Evolutionary conservation across 495 filamentous ascomycete genomes (phyloP).

Genomic region (Stereocaulon alpinum): DNA sequence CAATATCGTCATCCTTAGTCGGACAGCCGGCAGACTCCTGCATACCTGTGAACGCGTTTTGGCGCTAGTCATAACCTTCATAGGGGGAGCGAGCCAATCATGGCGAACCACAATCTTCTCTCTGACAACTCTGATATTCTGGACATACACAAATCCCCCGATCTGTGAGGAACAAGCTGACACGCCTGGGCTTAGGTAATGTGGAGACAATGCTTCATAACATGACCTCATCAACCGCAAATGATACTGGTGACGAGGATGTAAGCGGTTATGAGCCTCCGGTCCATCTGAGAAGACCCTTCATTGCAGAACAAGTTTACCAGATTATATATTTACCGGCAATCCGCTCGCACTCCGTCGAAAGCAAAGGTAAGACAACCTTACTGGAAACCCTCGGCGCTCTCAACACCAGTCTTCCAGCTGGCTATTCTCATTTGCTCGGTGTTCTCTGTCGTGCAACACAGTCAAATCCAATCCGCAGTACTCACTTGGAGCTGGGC

Average conservation of each 20-base stretch:
- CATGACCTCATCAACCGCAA: no score
- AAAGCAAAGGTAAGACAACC: not conserved
- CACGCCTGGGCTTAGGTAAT: no score
- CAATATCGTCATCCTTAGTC: slow-evolving; percentile 32
- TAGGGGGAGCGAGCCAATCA: slow-evolving; percentile 14
- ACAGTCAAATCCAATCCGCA: not conserved
- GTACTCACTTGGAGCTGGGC: not conserved
- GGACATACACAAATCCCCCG: no score
- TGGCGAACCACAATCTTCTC: slow-evolving; percentile 30
- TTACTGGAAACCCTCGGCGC: no score
- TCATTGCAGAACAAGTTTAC: no score
- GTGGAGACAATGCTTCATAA: no score
- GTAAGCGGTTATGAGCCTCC: no score
- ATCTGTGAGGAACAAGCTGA: no score
- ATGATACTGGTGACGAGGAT: no score
- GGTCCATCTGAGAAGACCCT: no score
- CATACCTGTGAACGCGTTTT: slow-evolving; percentile 11
- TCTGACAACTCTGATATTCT: slow-evolving; percentile 19
- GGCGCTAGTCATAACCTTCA: slow-evolving; percentile 11
- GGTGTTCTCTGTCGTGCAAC: not conserved
- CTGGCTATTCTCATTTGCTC: not conserved
- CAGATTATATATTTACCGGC: no score
- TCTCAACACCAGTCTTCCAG: not conserved
- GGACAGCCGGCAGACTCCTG: slow-evolving; percentile 18
- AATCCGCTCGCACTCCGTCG: no score